A percentile compares a stretch with the other conserved stretches of the same genome.
Evolutionary conservation across 177 flowering plant species (phyloP).

Genomic region (Telopea speciosissima): DNA sequence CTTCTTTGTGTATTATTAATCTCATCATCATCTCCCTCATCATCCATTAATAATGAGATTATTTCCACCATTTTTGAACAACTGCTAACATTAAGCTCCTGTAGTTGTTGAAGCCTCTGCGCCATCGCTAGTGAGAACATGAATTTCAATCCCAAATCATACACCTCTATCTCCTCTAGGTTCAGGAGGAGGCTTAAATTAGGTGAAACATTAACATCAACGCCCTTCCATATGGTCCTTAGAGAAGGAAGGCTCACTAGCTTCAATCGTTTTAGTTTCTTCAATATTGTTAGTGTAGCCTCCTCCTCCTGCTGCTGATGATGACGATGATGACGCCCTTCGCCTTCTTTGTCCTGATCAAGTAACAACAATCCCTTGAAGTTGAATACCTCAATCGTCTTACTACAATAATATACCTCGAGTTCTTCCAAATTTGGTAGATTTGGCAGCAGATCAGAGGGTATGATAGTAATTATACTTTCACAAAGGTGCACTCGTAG

Average conservation of each 20-base stretch:
- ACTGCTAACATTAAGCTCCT: background rate
- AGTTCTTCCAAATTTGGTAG: no score
- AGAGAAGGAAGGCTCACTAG: background rate
- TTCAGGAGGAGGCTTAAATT: conserved; percentile 1
- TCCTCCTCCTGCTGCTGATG: no score
- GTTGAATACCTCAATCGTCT: no score
- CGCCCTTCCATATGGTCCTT: conserved; percentile 7
- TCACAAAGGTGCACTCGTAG: accelerated
- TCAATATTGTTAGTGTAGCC: no score
- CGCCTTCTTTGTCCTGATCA: no score
- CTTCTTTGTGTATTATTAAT: no score
- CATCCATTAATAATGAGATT: background rate
- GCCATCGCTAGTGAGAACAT: background rate
- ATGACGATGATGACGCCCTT: no score
- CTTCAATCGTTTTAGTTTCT: no score
- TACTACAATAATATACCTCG: no score
- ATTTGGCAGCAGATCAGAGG: no score
- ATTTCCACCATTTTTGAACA: background rate
- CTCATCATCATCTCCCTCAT: background rate
- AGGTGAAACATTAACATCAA: conserved; percentile 1
- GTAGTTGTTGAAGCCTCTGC: background rate
- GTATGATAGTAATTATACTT: no score
- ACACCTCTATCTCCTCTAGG: background rate
- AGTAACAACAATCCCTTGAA: no score
- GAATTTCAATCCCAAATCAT: background rate